Base-by-base conservation (phyloP, 1,284 basidiomycete species). In the Crucibulum parvulum region DNA sequence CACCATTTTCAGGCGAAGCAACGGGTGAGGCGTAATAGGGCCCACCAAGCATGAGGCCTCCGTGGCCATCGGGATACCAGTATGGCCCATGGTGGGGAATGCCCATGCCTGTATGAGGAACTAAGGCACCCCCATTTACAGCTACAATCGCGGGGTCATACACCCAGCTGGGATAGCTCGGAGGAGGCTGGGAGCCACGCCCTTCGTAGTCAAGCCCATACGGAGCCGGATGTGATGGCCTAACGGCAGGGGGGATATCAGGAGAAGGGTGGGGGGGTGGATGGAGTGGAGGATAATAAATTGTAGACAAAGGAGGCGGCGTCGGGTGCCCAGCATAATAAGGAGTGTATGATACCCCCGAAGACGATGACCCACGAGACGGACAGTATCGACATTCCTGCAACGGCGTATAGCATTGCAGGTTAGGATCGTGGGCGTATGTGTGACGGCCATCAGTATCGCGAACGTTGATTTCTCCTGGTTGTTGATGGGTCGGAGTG, bases 331-430 rank as follows among this genome's bases (percentile, higher is more conserved):
- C 56, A 16, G 61, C 55, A 58, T 69, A 72, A 53, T 67, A 73
- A 24, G 59, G 48, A 47, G 45, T 48, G 53, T 68, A 71, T 34
- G 57, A 52, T 43, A 36, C 55, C 1, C 63, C 36, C 24, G 61
- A n/a, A 47, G 57, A 39, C 37, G 55, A 60, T 24, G 67, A 58
- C 38, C 62, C 69, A 41, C 67, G 63, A 15, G 74, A 75, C 7
- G 76, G 76, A 54, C 72, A 77, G 52, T 74, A 74, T 38, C 68
- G 68, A 56, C 75, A 77, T 34, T 69, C 64, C 1, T 65, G 70
- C 50, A 71, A 65, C 0, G 64, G 63, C 7, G 60, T 61, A 51
- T 69, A 70, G 37, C 62, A 56, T 34, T 56, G 53, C 15, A 58
- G 58, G 10, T 59, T 57, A n/a, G 61, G 61, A 52, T 66, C 60